Base-by-base conservation (phyloP, 2,329 filamentous ascomycete species). In the Sarocladium kiliense region DNA sequence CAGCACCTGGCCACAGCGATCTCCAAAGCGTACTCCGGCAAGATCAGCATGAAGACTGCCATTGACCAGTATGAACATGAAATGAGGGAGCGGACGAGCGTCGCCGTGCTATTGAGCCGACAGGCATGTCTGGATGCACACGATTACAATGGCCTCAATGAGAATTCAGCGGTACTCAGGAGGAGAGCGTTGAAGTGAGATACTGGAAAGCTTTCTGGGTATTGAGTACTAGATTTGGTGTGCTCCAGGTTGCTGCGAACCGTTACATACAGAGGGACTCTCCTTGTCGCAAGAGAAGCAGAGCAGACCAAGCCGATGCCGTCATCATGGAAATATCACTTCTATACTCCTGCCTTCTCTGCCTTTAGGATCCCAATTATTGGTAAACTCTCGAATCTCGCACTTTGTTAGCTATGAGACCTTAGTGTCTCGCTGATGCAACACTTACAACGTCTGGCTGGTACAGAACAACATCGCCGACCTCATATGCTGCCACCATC, bases 91-190 rank as follows among this genome's bases (percentile, higher is more conserved):
- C 59, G 67, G 23, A 61, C 63, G 0, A 62, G 59, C 9, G 60
- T 61, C 10, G 67, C 68, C 2, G 66, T 68, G 26, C 54, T 66
- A 50, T 56, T 67, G 30, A 69, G 67, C 47, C 55, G 66, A 7
- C 63, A 69, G 57, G 68, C 68, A 2, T 68, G 66, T 54, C 55
- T 70, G 4, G 67, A 67, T 45, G 66, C 67, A 1, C 66, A 70
- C 50, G 61, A 68, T 54, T 67, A 60, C 41, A 41, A 63, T 26
- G 59, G 62, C 4, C 57, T 70, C 42, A 66, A 67, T 53, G 65
- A 66, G 55, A 62, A 68, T n/a, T 68, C 66, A 11, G 65, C 67
- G 1, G 63, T 68, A 12, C 27, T 69, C 36, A 65, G 60, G 58
- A 58, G 59, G 54, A 59, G 65, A 19, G 64, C 65, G 0, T 58